A percentile compares a stretch with the other conserved stretches of the same genome.
phyloP scores from a whole-genome alignment of 768 basidiomycete genomes.

The Rhodocollybia butyracea region DNA sequence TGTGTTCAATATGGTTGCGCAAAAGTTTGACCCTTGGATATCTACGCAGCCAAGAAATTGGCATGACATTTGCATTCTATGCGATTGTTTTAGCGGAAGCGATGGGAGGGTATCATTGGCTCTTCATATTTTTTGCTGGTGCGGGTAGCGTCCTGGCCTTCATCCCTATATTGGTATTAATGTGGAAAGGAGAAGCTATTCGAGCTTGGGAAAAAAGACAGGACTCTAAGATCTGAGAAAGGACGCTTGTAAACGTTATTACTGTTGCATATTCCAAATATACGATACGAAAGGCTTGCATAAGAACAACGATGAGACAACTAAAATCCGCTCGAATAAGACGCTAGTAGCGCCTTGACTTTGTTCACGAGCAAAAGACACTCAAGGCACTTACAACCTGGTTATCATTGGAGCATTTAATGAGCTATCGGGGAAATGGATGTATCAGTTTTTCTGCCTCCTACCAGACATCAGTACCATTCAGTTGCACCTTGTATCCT shows the following conservation, averaged over 20 bases:
- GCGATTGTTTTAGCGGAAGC: slow-evolving; percentile 2
- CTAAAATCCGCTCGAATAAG: too few relatives aligned
- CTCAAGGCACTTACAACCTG: too few relatives aligned
- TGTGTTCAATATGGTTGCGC: background rate
- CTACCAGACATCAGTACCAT: background rate
- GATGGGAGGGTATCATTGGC: slow-evolving; percentile 1
- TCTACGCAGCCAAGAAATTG: background rate
- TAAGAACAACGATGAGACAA: too few relatives aligned
- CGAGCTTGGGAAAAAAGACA: background rate
- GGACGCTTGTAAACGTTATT: too few relatives aligned
- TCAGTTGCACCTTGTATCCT: background rate
- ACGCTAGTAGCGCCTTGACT: too few relatives aligned
- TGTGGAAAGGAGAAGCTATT: slow-evolving; percentile 6
- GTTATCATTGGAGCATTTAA: background rate
- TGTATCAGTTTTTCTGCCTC: slow-evolving; percentile 2
- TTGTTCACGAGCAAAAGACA: too few relatives aligned
- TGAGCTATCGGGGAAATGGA: slow-evolving; percentile 1
- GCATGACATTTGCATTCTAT: slow-evolving; percentile 8
- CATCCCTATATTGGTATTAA: slow-evolving; percentile 1
- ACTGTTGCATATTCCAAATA: too few relatives aligned
- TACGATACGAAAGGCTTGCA: too few relatives aligned
- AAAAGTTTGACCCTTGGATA: background rate
- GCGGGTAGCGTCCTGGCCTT: slow-evolving; percentile 3
- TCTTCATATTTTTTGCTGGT: slow-evolving; percentile 3
- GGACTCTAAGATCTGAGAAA: too few relatives aligned